phyloP scores from a whole-genome alignment of 1,284 basidiomycete genomes.

The Ustilago bromivora region DNA sequence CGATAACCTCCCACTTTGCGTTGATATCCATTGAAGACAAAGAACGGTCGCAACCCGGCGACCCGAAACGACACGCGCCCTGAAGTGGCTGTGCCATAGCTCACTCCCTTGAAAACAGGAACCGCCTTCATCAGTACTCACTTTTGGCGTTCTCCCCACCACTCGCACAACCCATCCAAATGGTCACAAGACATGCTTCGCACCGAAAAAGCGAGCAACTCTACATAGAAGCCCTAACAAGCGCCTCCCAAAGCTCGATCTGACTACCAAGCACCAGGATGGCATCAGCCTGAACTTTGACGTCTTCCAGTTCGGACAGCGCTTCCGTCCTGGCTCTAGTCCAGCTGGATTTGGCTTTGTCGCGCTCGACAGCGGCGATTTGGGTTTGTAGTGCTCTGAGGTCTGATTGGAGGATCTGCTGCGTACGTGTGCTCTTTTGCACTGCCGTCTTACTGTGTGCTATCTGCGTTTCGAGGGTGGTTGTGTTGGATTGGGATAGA shows the following conservation, averaged over 20 bases:
- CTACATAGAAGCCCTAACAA: constrained; percentile 6
- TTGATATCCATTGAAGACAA: too few relatives aligned
- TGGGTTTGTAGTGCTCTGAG: constrained; percentile 2
- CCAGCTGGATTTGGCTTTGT: constrained; percentile 19
- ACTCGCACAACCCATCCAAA: too few relatives aligned
- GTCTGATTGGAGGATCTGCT: constrained; percentile 8
- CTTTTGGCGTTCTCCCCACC: too few relatives aligned
- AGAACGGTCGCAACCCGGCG: too few relatives aligned
- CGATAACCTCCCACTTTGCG: too few relatives aligned
- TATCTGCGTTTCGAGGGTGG: constrained; percentile 13
- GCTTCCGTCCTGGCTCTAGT: constrained; percentile 22
- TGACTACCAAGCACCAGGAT: constrained; percentile 25
- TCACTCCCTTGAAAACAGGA: too few relatives aligned
- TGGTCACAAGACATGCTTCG: too few relatives aligned
- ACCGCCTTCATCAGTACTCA: too few relatives aligned
- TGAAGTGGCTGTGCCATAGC: too few relatives aligned
- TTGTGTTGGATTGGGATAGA: constrained; percentile 8
- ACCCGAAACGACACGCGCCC: too few relatives aligned
- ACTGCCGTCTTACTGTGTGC: not conserved
- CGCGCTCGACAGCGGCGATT: constrained; percentile 26
- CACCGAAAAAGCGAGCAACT: too few relatives aligned
- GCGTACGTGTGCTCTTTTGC: not conserved
- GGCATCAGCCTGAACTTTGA: constrained; percentile 29
- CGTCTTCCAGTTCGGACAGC: constrained; percentile 32
- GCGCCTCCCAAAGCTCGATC: constrained; percentile 23